Percentiles rank a stretch among this genome's conserved stretches.
These are phyloP conservation scores for Polyporus tsugae DNA, from an alignment of 1,284 basidiomycete genomes.

Conservation along the genomic window DNA sequence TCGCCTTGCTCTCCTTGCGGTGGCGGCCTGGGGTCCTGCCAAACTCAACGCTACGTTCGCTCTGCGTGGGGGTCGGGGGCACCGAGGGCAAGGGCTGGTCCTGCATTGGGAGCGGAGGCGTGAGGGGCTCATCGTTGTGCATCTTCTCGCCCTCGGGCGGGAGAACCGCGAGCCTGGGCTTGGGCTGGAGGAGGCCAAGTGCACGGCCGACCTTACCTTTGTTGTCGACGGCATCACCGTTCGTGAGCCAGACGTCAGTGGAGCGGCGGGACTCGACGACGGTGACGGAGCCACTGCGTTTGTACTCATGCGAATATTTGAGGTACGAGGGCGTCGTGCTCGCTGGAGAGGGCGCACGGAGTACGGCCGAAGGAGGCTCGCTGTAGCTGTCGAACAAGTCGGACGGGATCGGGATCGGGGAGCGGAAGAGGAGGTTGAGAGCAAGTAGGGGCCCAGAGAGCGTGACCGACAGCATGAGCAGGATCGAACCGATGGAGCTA, in stretches of 20 bases:
- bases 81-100: conserved; percentile 41
- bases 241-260: conserved; percentile 73
- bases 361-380: conserved; percentile 51
- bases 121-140: conserved; percentile 47
- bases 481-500: conserved; percentile 51
- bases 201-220: conserved; percentile 66
- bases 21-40: conserved; percentile 50
- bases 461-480: conserved; percentile 68
- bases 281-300: conserved; percentile 68
- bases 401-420: conserved; percentile 69
- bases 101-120: conserved; percentile 48
- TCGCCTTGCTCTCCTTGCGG: conserved; percentile 57
- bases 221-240: conserved; percentile 71
- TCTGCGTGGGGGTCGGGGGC: conserved; percentile 57
- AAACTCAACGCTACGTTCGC: conserved; percentile 61
- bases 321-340: conserved; percentile 47
- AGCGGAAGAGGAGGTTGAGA: conserved; percentile 63
- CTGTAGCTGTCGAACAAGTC: conserved; percentile 64
- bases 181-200: conserved; percentile 62
- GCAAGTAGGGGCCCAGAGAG: conserved; percentile 71
- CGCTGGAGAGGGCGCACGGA: conserved; percentile 51
- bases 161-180: conserved; percentile 71
- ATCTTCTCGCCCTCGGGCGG: conserved; percentile 57
- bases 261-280: conserved; percentile 74
- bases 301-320: conserved; percentile 59